Conservation (phyloP, 2,329 filamentous ascomycete genomes). For the Thielaviopsis populi region DNA sequence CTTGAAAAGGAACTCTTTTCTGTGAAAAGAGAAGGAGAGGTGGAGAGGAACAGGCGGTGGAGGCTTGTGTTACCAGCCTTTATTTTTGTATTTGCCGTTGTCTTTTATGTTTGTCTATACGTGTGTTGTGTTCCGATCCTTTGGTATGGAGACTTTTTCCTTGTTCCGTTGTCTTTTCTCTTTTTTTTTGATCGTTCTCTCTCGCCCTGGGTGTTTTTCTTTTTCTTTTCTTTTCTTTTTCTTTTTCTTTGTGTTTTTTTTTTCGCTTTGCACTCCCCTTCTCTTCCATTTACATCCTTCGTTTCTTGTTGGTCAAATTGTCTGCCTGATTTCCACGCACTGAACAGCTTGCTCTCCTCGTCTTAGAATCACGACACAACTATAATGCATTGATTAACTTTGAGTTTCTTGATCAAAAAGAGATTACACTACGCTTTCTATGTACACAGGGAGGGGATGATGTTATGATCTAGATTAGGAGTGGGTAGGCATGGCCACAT, state of each 20-base stretch:
- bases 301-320: not conserved
- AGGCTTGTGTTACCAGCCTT: slow-evolving; percentile 1
- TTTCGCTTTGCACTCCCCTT: not conserved
- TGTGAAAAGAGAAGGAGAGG: not conserved
- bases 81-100: not conserved
- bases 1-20: not conserved
- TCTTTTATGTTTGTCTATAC: not conserved
- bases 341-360: not conserved
- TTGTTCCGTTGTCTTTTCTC: not conserved
- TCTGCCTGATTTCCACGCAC: not conserved
- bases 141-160: not conserved
- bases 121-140: not conserved
- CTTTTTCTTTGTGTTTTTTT: not conserved
- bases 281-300: not conserved
- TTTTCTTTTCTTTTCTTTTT: not conserved
- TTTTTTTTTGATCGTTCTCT: slow-evolving; percentile 2
- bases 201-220: not conserved
- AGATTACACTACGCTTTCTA: not conserved
- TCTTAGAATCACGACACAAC: not conserved
- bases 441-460: not conserved
- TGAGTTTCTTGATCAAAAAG: not conserved
- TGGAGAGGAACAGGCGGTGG: not conserved
- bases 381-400: slow-evolving; percentile 1
- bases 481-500: slow-evolving; percentile 65
- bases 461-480: slow-evolving; percentile 2